Evolutionary conservation across 805 yeast genomes (phyloP).

Genomic region (Spathaspora sp.): DNA sequence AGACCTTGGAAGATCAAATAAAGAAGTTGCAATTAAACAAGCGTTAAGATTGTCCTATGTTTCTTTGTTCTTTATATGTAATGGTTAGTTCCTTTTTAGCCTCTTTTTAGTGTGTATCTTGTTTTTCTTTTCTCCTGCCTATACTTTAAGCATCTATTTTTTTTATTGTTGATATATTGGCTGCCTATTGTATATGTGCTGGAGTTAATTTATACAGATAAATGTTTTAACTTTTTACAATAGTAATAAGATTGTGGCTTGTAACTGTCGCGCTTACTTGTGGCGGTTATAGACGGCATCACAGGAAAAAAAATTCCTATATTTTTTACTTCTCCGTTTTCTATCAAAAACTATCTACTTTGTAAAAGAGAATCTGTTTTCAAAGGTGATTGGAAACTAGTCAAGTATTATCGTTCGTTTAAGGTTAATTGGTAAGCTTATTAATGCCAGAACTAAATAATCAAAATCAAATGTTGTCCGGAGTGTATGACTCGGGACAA

Average conservation of each 20-base stretch:
- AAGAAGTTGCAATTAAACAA: conserved; percentile 48
- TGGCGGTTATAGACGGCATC: neutral
- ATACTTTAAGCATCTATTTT: neutral
- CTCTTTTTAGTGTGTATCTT: neutral
- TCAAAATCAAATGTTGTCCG: neutral
- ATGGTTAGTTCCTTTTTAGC: no score
- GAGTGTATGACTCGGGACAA: neutral
- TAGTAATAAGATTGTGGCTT: neutral
- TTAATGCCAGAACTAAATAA: neutral
- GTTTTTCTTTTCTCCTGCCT: neutral
- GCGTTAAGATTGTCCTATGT: conserved; percentile 13
- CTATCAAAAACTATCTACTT: neutral
- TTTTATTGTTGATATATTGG: neutral
- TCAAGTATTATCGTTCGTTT: neutral
- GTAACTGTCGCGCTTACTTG: neutral
- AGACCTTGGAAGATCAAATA: conserved; percentile 71
- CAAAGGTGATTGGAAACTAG: neutral
- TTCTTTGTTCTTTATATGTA: neutral
- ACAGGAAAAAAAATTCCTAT: neutral
- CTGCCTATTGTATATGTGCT: neutral
- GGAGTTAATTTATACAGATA: neutral
- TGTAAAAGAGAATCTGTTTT: neutral
- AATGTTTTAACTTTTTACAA: neutral
- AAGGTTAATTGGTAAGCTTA: neutral
- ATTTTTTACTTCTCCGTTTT: neutral